Conservation (phyloP, 441 rosid genomes). For the Corymbia calophylla region DNA sequence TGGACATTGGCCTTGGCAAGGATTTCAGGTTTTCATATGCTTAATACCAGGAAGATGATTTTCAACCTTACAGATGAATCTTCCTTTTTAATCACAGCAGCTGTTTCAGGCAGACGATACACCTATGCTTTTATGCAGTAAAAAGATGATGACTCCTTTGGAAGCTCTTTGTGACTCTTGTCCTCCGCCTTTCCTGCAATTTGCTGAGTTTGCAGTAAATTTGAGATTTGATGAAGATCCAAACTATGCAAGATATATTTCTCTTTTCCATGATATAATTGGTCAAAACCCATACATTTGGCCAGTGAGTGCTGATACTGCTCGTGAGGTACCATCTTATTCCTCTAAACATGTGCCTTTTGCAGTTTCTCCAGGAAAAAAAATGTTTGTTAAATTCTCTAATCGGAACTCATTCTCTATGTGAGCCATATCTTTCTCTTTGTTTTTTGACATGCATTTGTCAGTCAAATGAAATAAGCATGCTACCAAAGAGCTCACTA, state of each 20-base stretch:
- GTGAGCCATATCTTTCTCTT: neutral
- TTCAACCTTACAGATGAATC: neutral
- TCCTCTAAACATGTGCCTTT: neutral
- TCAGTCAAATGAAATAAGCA: neutral
- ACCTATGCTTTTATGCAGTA: neutral
- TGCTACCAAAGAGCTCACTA: neutral
- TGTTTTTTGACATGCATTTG: neutral
- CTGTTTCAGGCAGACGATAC: constrained; percentile 1
- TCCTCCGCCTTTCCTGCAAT: constrained; percentile 7
- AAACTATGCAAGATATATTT: constrained; percentile 4
- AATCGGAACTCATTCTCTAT: neutral
- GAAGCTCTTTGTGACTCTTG: neutral
- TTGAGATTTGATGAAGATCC: constrained; percentile 9
- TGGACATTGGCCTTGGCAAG: constrained; percentile 5
- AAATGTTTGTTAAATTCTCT: neutral
- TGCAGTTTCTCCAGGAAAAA: neutral
- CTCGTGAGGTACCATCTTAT: neutral
- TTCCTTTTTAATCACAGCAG: neutral
- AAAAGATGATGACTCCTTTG: constrained; percentile 6
- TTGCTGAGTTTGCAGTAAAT: constrained; percentile 1
- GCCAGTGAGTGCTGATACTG: constrained; percentile 4
- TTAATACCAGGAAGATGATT: neutral
- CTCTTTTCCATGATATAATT: constrained; percentile 1
- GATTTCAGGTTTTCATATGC: neutral
- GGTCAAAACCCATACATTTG: constrained; percentile 2